These are phyloP conservation scores for Sugiyamaella marilandica DNA, from an alignment of 805 yeast genomes.

Conservation along the genomic window DNA sequence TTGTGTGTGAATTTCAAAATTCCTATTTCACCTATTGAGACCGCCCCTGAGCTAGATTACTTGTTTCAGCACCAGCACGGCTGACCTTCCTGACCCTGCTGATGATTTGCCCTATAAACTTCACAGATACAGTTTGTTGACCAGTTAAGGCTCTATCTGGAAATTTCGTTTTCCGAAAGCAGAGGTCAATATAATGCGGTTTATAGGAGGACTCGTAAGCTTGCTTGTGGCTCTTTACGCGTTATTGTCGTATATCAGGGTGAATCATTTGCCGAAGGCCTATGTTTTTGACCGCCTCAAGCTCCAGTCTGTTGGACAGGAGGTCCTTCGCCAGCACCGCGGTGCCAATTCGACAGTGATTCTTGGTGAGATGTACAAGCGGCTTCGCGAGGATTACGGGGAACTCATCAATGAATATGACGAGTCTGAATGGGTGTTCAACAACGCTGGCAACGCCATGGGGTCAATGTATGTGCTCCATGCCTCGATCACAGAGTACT, in stretches of 20 bases:
- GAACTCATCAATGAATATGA: conserved; percentile 65
- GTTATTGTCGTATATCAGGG: conserved; percentile 23
- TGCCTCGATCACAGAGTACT: conserved; percentile 88
- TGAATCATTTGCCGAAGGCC: conserved; percentile 51
- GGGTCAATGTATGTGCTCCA: conserved; percentile 86
- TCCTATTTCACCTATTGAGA: too few relatives aligned
- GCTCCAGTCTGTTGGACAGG: conserved; percentile 56
- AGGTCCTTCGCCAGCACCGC: conserved; percentile 36
- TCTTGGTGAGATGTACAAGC: conserved; percentile 56
- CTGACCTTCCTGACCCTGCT: background rate
- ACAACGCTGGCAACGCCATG: conserved; percentile 99
- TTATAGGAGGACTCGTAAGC: conserved; percentile 17
- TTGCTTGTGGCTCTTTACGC: conserved; percentile 18
- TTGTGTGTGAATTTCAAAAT: background rate
- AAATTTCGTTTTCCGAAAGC: background rate
- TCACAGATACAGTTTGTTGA: background rate
- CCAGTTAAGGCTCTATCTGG: background rate
- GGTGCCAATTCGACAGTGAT: conserved; percentile 51
- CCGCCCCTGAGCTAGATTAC: background rate
- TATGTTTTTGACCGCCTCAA: conserved; percentile 67
- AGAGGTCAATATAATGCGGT: conserved; percentile 14
- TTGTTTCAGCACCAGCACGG: background rate
- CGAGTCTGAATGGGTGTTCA: conserved; percentile 87
- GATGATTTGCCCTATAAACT: background rate
- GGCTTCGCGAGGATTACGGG: conserved; percentile 63